Percentiles rank a stretch among this genome's conserved stretches.
Evolutionary conservation across 306 rosid genomes (phyloP).

Genomic region (Hylodesmum podocarpum): DNA sequence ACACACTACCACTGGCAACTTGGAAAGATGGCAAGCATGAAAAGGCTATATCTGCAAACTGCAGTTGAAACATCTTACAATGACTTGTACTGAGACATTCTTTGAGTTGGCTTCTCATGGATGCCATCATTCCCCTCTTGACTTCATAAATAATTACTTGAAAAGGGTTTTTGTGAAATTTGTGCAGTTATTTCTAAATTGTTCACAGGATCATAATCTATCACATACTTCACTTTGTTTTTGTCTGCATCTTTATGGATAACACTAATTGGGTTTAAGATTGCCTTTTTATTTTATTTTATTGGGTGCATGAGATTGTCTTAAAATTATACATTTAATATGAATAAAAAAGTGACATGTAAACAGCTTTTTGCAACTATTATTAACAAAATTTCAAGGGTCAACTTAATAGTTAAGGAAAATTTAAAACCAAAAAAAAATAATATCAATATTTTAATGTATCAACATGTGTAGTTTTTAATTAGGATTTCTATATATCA

Average conservation of each 20-base stretch:
- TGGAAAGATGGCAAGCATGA: conserved; percentile 22
- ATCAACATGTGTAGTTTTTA: no score
- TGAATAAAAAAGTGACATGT: background rate
- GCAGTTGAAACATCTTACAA: conserved; percentile 33
- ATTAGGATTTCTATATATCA: no score
- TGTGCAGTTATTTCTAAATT: conserved; percentile 47
- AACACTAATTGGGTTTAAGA: background rate
- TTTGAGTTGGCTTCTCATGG: conserved; percentile 36
- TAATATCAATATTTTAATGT: no score
- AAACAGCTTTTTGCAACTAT: background rate
- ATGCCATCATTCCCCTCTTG: background rate
- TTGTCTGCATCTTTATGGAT: background rate
- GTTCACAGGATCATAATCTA: conserved; percentile 11
- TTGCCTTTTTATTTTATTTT: background rate
- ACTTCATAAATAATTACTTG: conserved; percentile 32
- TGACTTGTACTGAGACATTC: conserved; percentile 52
- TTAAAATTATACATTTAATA: background rate
- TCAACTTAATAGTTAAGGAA: background rate
- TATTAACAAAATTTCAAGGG: background rate
- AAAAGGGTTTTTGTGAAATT: conserved; percentile 46
- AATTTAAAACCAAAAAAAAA: background rate
- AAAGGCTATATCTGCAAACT: conserved; percentile 36
- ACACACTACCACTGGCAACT: background rate
- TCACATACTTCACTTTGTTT: background rate
- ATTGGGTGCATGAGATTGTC: background rate